Evolutionary conservation across 164 flowering plant genomes (phyloP).

Genomic region (Magnolia officinalis): DNA sequence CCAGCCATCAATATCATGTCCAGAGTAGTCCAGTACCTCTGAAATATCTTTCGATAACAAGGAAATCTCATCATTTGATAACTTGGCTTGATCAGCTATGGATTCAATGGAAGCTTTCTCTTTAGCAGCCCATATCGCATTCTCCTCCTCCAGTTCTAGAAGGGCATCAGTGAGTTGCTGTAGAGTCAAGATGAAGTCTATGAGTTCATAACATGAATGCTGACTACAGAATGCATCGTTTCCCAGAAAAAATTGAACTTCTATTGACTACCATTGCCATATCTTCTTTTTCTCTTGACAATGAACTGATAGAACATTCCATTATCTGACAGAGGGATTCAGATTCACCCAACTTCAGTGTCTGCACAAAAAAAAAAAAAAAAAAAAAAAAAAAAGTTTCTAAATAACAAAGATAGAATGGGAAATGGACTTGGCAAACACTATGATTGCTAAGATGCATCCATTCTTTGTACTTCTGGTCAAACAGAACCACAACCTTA

Average conservation of each 20-base stretch:
- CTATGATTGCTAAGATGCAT: no score
- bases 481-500: no score
- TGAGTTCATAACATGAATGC: not conserved
- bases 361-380: slow-evolving; percentile 31
- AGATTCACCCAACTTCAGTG: slow-evolving; percentile 46
- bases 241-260: not conserved
- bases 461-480: no score
- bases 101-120: slow-evolving; percentile 68
- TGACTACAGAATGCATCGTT: not conserved
- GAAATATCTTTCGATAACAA: slow-evolving; percentile 41
- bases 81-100: slow-evolving; percentile 47
- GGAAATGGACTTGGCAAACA: not conserved
- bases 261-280: slow-evolving; percentile 69
- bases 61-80: slow-evolving; percentile 39
- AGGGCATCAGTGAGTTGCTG: slow-evolving; percentile 87
- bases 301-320: slow-evolving; percentile 36
- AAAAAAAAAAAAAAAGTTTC: not conserved
- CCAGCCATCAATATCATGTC: not conserved
- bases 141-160: slow-evolving; percentile 82
- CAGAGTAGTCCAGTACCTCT: slow-evolving; percentile 44
- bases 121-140: slow-evolving; percentile 72
- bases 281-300: slow-evolving; percentile 78
- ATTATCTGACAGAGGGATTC: slow-evolving; percentile 26
- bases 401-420: not conserved
- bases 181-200: slow-evolving; percentile 9